Percentiles rank a stretch among this genome's conserved stretches.
Conservation (phyloP, 352 stramenopile species). For the Blastocystis sp. region DNA sequence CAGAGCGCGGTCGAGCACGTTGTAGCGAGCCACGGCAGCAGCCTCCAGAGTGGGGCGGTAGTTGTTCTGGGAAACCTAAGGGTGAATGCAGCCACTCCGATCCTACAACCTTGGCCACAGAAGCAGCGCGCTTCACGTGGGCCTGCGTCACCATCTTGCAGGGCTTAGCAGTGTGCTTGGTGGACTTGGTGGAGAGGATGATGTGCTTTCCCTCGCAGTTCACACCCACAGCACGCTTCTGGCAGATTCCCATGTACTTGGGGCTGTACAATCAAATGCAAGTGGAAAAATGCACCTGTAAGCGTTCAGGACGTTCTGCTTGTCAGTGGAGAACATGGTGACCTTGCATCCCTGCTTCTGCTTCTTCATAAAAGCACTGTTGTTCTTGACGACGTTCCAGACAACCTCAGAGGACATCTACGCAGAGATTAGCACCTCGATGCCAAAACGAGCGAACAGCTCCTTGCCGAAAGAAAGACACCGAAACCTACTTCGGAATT, state of each 20-base stretch:
- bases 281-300: neutral
- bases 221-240: constrained; percentile 3
- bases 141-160: constrained; percentile 19
- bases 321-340: constrained; percentile 44
- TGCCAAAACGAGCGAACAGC: neutral
- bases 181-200: constrained; percentile 5
- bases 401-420: constrained; percentile 56
- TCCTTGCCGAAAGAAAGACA: neutral
- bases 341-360: constrained; percentile 39
- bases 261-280: neutral
- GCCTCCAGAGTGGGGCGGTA: neutral
- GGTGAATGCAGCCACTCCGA: neutral
- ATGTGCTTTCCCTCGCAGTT: constrained; percentile 27
- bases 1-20: neutral
- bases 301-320: neutral
- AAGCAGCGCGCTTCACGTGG: neutral
- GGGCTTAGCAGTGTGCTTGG: constrained; percentile 34
- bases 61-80: neutral
- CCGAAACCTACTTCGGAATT: constrained; percentile 31
- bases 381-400: constrained; percentile 50
- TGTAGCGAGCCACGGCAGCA: constrained; percentile 33
- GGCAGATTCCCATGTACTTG: constrained; percentile 45
- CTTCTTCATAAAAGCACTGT: constrained; percentile 39
- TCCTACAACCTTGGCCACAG: neutral
- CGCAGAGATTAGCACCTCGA: neutral